Base-by-base conservation (phyloP, 2,329 filamentous ascomycete genomes). In the Phialophora expanda region DNA sequence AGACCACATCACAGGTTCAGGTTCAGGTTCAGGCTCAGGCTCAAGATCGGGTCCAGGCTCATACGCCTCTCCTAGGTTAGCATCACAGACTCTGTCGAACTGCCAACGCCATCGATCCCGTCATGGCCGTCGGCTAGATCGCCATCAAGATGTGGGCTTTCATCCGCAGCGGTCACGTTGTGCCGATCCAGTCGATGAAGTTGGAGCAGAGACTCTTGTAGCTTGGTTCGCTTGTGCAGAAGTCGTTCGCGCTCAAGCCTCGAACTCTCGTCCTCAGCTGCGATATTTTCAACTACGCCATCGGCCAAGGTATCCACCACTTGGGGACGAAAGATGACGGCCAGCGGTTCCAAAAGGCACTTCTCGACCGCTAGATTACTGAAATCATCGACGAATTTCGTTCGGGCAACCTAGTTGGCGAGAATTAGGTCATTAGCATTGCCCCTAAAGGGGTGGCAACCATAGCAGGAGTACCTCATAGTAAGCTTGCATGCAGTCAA, bases 401-500 rank as follows among this genome's bases (percentile, higher is more conserved):
- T 79, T 32, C 78, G 60, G 1, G 79, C 78, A 55, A 81, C 78
- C 79, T 80, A 51, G 30, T 12, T 48, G 11, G 7, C 22, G 51
- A 32, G 26, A 28, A 12, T 24, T 4, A 28, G n/a, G 9, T 8
- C 17, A 2, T 55, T 11, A 55, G 53, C 28, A 34, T 28, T 24
- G 8, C 17, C 48, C 46, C 32, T 14, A 22, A 26, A 50, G 4
- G 5, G 28, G 17, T 22, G 17, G 46, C 32, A 30, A 48, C 4
- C 4, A 20, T 11, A 11, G 30, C 14, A 4, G 22, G 34, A 34
- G 28, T 30, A 32, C 58, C 76, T 82, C 79, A 72, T 83, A 83
- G 68, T 82, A 83, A 1, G 80, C 79, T 57, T 80, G 70, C 76
- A 82, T 79, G 56, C 75, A 77, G 63, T 81, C 76, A 6, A 78